These are phyloP conservation scores for Cryphonectria naterciae DNA, from an alignment of 2,329 filamentous ascomycete species.

Conservation along the genomic window DNA sequence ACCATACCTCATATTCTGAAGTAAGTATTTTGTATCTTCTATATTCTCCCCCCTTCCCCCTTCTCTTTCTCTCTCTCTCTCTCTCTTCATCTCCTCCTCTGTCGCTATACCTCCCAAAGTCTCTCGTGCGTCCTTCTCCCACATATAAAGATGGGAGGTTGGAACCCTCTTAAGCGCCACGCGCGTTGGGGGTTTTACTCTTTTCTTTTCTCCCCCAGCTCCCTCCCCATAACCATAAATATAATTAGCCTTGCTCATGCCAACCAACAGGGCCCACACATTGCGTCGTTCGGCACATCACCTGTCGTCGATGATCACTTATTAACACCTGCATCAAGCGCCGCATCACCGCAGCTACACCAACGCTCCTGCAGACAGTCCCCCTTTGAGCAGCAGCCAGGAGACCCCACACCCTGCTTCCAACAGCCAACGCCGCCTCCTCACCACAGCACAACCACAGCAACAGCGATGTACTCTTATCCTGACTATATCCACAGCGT, in stretches of 20 bases:
- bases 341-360: conserved; percentile 52
- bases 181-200: background rate
- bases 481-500: conserved; percentile 47
- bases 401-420: conserved; percentile 40
- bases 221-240: background rate
- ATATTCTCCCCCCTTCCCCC: background rate
- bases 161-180: background rate
- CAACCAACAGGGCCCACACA: conserved; percentile 39
- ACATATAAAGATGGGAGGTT: conserved; percentile 7
- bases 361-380: conserved; percentile 38
- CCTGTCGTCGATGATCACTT: conserved; percentile 39
- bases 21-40: conserved; percentile 19
- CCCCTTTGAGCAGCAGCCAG: conserved; percentile 39
- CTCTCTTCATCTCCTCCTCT: background rate
- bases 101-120: background rate
- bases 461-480: conserved; percentile 50
- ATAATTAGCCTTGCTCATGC: conserved; percentile 12
- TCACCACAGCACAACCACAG: conserved; percentile 37
- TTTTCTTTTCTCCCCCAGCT: conserved; percentile 20
- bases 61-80: background rate
- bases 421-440: conserved; percentile 53
- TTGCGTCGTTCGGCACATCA: conserved; percentile 44
- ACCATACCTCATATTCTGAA: conserved; percentile 29
- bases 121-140: background rate
- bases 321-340: conserved; percentile 56